Base-by-base conservation (phyloP, 352 stramenopile species). In the Phytophthora capsici region DNA sequence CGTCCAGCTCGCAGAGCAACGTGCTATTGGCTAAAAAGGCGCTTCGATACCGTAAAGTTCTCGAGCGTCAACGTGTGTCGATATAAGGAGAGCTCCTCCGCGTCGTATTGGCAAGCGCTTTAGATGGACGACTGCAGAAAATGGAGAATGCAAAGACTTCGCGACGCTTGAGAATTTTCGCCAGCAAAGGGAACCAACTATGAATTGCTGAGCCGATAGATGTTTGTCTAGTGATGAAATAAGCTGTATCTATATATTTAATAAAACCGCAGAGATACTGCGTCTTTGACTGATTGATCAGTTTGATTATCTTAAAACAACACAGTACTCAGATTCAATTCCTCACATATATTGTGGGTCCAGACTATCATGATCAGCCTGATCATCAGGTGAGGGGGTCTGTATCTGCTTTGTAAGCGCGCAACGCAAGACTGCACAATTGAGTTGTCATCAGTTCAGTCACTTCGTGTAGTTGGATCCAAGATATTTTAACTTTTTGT, bases 21-120 rank as follows among this genome's bases (percentile, higher is more conserved):
- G 71, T 73, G 37, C 36, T 79, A 41, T 19, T 79, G 12, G 71
- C 71, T 22, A 69, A 71, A 45, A 79, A 79, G 50, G 66, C 71
- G 34, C 58, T 79, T 4, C 46, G 63, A 34, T 79, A 76, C 47
- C 71, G 66, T 28, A 79, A 76, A 55, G 67, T 73, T 10, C 55
- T 73, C 10, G 63, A 69, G 28, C 57, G 68, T 22, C 45, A 60
- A 13, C 48, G 63, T 12, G 16, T 38, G 10, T 16, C 56, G 49
- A 32, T 13, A 36, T 66, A 20, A 73, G 19, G 38, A 22, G 32
- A 45, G 38, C 36, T 9, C 28, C 8, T 34, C 9, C 8, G 28
- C 1, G 28, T 34, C 28, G 28, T 34, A 34, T 20, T 20, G 36
- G 45, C 12, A 28, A 36, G 19, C 23, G 32, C 28, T 14, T 48